Evolutionary conservation across 352 stramenopile genomes (phyloP).

Genomic region (Thalassiosira mediterranea): DNA sequence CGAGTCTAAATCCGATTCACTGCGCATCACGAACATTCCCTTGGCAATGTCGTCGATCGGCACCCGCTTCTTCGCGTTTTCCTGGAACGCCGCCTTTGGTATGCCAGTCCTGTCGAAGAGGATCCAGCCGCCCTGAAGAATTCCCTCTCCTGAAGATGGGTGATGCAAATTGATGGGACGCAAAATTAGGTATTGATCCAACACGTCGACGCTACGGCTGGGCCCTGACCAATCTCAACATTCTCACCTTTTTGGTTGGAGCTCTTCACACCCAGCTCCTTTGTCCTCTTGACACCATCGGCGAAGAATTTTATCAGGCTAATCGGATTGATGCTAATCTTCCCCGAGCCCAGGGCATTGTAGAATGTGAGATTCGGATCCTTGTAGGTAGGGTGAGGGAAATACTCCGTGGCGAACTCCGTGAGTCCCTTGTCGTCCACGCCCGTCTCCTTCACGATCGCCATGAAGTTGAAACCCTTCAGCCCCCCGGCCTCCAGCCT

Average conservation of each 20-base stretch:
- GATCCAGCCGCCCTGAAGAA: slow-evolving; percentile 72
- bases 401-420: slow-evolving; percentile 66
- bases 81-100: slow-evolving; percentile 65
- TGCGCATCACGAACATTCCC: no score
- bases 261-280: slow-evolving; percentile 45
- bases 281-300: slow-evolving; percentile 40
- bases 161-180: background rate
- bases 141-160: slow-evolving; percentile 59
- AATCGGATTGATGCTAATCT: slow-evolving; percentile 68
- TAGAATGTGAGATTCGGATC: slow-evolving; percentile 66
- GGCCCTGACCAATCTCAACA: no score
- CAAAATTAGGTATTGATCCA: no score
- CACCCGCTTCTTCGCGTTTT: slow-evolving; percentile 65
- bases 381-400: slow-evolving; percentile 63
- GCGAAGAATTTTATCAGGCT: slow-evolving; percentile 45
- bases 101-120: slow-evolving; percentile 67
- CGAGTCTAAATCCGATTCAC: no score
- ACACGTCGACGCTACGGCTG: no score
- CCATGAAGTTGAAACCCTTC: slow-evolving; percentile 62
- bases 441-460: slow-evolving; percentile 71
- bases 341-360: slow-evolving; percentile 58
- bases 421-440: slow-evolving; percentile 67
- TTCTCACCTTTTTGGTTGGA: slow-evolving; percentile 56
- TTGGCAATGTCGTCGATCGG: slow-evolving; percentile 61
- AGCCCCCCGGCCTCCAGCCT: slow-evolving; percentile 28